Base-by-base conservation (phyloP, 1,284 basidiomycete species). In the Trichosporon ovoides region DNA sequence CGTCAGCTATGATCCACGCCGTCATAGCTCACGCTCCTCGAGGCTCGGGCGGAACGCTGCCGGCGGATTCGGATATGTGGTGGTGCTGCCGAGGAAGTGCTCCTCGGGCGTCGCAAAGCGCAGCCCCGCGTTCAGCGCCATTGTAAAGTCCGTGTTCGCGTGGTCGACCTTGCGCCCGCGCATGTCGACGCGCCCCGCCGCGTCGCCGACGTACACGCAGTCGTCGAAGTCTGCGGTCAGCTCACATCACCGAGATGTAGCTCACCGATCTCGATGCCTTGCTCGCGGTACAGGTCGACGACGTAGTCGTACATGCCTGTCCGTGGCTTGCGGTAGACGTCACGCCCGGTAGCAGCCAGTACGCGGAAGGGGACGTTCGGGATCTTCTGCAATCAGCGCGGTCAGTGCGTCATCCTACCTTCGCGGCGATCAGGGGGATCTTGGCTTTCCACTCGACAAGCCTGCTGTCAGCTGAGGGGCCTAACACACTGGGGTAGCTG, bases 171-270 rank as follows among this genome's bases (percentile, higher is more conserved):
- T 52, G 24, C 65, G 55, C 3, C 61, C 57, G 24, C 43, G 43
- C 14, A 13, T 3, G 43, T 48, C 43, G 14, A 48, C 43, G 12
- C 43, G 43, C 3, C 57, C 64, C 1, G 92, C 93, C 2, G 91
- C 92, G 68, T 97, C 93, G 6, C 93, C 93, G 3, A 96, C 87
- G 68, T 87, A 94, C 66, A 89, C 87, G 0, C 88, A 87, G 0
- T 77, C 56, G 0, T 71, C 61, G 65, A 84, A 82, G 73, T 94
- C 91, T 91, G 64, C 2, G 3, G 31, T 58, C 36, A 58, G 49
- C 33, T 19, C n/a, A 34, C 18, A 24, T 38, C 24, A 34, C 10
- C 37, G 9, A 22, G 37, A 19, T 18, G 1, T 2, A 10, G 72
- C 80, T 34, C 52, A 89, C 90, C 87, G 64, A 94, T 87, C 19